phyloP scores from a whole-genome alignment of 2,329 filamentous ascomycete species.

The Ophioceras dolichostomum region DNA sequence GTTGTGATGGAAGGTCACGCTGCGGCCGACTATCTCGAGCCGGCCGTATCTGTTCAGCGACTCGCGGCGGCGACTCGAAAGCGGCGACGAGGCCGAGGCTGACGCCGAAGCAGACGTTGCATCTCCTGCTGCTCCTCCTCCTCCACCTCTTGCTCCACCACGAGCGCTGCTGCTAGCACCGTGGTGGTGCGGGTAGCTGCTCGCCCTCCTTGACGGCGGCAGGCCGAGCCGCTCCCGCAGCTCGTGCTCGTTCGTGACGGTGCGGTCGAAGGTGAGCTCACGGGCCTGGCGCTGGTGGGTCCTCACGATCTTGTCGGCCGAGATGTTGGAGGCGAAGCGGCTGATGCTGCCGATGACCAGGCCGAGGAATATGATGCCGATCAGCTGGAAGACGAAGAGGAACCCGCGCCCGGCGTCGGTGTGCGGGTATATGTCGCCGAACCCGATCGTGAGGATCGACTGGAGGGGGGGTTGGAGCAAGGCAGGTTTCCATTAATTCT shows the following conservation, averaged over 20 bases:
- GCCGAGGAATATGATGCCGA: slow-evolving; percentile 58
- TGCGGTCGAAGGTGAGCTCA: slow-evolving; percentile 37
- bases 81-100: neutral
- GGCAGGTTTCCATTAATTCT: too few relatives aligned
- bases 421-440: slow-evolving; percentile 46
- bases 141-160: too few relatives aligned
- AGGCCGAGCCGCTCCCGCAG: slow-evolving; percentile 24
- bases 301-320: slow-evolving; percentile 48
- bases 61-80: slow-evolving; percentile 5
- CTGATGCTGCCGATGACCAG: slow-evolving; percentile 54
- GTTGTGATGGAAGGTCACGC: slow-evolving; percentile 19
- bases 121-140: too few relatives aligned
- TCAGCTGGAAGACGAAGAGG: slow-evolving; percentile 54
- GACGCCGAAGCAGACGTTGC: too few relatives aligned
- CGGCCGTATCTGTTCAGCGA: slow-evolving; percentile 17
- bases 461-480: too few relatives aligned
- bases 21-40: slow-evolving; percentile 19
- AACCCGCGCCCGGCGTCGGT: slow-evolving; percentile 43
- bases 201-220: slow-evolving; percentile 11
- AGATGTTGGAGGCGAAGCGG: slow-evolving; percentile 45
- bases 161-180: too few relatives aligned
- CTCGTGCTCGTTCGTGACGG: slow-evolving; percentile 38
- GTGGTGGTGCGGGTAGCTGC: slow-evolving; percentile 4
- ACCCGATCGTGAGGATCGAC: slow-evolving; percentile 45
- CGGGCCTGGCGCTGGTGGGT: slow-evolving; percentile 44